phyloP scores from a whole-genome alignment of 2,329 filamentous ascomycete genomes.

The Lachnellula subtilissima region DNA sequence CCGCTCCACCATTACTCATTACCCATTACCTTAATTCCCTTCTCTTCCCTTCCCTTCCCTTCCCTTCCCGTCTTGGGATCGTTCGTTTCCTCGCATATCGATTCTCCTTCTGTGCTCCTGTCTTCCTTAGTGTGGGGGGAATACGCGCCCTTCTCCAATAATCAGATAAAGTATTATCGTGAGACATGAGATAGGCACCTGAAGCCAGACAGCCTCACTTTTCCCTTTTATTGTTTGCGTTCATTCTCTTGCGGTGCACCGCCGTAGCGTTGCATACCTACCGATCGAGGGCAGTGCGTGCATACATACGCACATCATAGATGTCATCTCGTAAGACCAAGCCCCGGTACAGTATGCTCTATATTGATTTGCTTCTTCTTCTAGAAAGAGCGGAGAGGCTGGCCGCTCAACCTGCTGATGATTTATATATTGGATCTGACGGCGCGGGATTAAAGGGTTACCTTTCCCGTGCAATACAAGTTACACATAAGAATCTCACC shows the following conservation, averaged over 20 bases:
- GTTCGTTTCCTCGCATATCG: constrained; percentile 10
- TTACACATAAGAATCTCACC: not conserved
- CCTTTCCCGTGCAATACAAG: not conserved
- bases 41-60: not conserved
- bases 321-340: constrained; percentile 4
- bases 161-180: not conserved
- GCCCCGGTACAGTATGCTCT: not conserved
- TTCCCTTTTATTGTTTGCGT: constrained; percentile 1
- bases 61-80: not conserved
- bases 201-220: constrained; percentile 9
- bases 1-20: no score
- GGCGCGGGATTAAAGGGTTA: not conserved
- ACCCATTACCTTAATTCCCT: not conserved
- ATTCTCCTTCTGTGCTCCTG: constrained; percentile 6
- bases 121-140: constrained; percentile 1
- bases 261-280: constrained; percentile 6
- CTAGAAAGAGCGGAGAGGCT: not conserved
- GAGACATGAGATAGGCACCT: constrained; percentile 5
- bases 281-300: constrained; percentile 5
- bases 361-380: constrained; percentile 2
- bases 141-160: not conserved
- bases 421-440: not conserved
- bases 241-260: constrained; percentile 3
- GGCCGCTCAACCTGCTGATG: not conserved
- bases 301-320: not conserved